These are phyloP conservation scores for Neurospora terricola DNA, from an alignment of 495 filamentous ascomycete species.

Conservation along the genomic window DNA sequence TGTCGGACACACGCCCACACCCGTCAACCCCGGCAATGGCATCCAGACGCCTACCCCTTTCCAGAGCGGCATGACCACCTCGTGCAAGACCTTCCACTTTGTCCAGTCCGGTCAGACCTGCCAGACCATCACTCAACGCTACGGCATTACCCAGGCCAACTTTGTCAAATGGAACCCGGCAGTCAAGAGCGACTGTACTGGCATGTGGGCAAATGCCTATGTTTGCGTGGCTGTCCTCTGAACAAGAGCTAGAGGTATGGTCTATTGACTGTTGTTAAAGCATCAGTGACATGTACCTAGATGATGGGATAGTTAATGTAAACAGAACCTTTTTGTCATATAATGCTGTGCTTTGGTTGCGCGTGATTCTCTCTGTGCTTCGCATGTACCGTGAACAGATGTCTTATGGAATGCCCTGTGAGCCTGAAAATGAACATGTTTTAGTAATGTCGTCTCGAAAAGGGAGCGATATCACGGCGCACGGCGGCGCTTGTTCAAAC, in stretches of 20 bases:
- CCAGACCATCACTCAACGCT: slow-evolving; percentile 18
- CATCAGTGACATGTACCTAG: too few species aligned
- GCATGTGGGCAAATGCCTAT: slow-evolving; percentile 2
- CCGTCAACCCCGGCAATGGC: slow-evolving; percentile 4
- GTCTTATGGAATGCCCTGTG: too few species aligned
- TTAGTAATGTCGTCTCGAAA: too few species aligned
- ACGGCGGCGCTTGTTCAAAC: too few species aligned
- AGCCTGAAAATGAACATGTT: too few species aligned
- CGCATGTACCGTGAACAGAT: too few species aligned
- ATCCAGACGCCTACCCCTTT: slow-evolving; percentile 17
- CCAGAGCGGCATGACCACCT: slow-evolving; percentile 15
- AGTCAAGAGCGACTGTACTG: slow-evolving; percentile 1
- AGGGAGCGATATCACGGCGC: too few species aligned
- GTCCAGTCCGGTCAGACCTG: slow-evolving; percentile 35
- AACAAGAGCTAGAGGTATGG: not conserved
- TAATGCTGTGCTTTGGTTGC: too few species aligned
- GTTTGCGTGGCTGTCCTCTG: slow-evolving; percentile 5
- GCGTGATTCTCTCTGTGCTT: too few species aligned
- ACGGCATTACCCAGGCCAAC: slow-evolving; percentile 20
- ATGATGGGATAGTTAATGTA: too few species aligned
- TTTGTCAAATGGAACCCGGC: slow-evolving; percentile 29
- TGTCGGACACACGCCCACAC: slow-evolving; percentile 12
- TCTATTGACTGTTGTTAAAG: too few species aligned
- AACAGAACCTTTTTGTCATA: too few species aligned
- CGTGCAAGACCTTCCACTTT: slow-evolving; percentile 35